These are phyloP conservation scores for Leccinum solheimii DNA, from an alignment of 1,284 basidiomycete species.

Conservation along the genomic window DNA sequence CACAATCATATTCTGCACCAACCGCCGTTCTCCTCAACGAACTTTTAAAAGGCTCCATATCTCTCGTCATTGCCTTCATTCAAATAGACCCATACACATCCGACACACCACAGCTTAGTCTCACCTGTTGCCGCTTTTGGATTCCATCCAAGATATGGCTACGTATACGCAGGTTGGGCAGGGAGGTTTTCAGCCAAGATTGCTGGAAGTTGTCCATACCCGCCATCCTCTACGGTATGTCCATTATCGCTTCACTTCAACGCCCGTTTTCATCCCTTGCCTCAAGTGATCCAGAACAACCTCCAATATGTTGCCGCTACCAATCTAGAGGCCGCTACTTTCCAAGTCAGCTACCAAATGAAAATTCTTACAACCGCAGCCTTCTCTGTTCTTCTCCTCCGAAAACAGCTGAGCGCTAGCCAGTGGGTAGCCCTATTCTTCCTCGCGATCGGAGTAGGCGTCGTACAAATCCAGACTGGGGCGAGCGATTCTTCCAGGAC, in stretches of 20 bases:
- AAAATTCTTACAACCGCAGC: conserved; percentile 97
- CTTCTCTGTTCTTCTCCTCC: conserved; percentile 89
- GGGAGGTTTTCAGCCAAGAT: conserved; percentile 62
- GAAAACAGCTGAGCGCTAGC: conserved; percentile 68
- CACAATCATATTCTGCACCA: conserved; percentile 83
- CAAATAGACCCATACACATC: conserved; percentile 41
- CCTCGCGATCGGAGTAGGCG: conserved; percentile 88
- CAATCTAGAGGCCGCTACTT: conserved; percentile 92
- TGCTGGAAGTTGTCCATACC: conserved; percentile 83
- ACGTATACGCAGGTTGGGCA: conserved; percentile 44
- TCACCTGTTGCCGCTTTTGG: conserved; percentile 33
- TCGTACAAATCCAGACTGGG: conserved; percentile 85
- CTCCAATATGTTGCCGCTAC: conserved; percentile 93
- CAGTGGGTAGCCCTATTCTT: conserved; percentile 87
- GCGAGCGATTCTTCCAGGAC: conserved; percentile 39
- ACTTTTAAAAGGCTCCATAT: conserved; percentile 88
- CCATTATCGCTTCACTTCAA: neutral
- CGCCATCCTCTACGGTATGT: conserved; percentile 68
- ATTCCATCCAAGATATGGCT: conserved; percentile 38
- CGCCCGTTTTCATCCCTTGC: conserved; percentile 1
- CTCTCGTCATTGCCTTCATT: conserved; percentile 57
- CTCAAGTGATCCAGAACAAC: conserved; percentile 87
- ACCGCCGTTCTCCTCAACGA: conserved; percentile 93
- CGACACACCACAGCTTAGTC: conserved; percentile 29
- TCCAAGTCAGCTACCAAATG: conserved; percentile 96